Percentiles rank a stretch among this genome's conserved stretches.
Conservation (phyloP, 129 eudicot species). For the Centella asiatica region DNA sequence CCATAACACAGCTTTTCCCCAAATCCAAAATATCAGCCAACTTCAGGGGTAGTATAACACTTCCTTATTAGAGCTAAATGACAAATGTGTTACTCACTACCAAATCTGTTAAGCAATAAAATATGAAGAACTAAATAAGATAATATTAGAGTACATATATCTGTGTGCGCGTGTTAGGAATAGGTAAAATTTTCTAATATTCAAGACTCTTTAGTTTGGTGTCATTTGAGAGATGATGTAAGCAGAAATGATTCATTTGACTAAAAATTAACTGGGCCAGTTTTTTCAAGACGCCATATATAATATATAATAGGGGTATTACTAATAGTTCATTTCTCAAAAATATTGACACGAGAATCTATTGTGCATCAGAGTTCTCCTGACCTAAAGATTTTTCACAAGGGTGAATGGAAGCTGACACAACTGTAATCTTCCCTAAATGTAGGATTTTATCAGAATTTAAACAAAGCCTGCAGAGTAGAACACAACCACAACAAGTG, state of each 20-base stretch:
- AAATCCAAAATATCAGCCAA: not conserved
- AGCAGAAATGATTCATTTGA: too few relatives aligned
- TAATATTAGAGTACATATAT: too few relatives aligned
- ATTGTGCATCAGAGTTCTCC: not conserved
- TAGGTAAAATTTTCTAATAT: too few relatives aligned
- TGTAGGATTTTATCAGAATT: not conserved
- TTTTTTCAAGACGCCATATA: too few relatives aligned
- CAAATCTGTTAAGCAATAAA: too few relatives aligned
- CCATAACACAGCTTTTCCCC: not conserved
- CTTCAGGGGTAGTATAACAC: not conserved
- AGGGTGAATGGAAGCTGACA: constrained; percentile 9
- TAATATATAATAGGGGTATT: too few relatives aligned
- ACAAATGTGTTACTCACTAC: not conserved
- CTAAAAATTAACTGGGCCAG: too few relatives aligned
- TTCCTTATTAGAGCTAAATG: constrained; percentile 7
- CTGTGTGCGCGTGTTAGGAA: too few relatives aligned
- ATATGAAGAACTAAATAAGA: too few relatives aligned
- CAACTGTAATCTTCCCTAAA: not conserved
- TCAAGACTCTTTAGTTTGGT: too few relatives aligned
- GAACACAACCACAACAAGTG: not conserved
- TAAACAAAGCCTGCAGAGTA: constrained; percentile 15
- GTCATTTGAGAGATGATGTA: too few relatives aligned
- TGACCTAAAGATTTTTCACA: constrained; percentile 8
- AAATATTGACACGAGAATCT: not conserved
- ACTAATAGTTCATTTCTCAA: not conserved